Percentiles rank a stretch among this genome's conserved stretches.
These are phyloP conservation scores for Murraya paniculata DNA, from an alignment of 345 rosid genomes.

Conservation along the genomic window DNA sequence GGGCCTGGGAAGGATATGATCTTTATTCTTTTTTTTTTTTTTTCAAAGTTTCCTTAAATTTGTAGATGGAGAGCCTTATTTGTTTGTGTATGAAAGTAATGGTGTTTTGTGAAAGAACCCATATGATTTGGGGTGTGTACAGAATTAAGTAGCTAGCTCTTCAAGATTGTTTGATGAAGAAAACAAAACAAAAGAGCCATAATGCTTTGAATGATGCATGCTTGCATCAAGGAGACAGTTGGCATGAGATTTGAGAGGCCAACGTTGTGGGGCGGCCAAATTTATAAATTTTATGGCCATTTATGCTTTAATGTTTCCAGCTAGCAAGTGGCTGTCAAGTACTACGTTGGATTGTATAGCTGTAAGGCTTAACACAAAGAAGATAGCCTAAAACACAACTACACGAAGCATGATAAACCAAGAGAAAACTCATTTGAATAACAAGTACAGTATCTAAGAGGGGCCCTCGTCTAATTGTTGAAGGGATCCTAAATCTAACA, in stretches of 20 bases:
- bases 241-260: background rate
- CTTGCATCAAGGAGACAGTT: background rate
- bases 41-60: background rate
- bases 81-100: conserved; percentile 30
- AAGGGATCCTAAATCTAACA: no score
- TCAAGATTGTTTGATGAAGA: conserved; percentile 12
- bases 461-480: no score
- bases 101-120: conserved; percentile 20
- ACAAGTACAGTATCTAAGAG: no score
- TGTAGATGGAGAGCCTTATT: conserved; percentile 34
- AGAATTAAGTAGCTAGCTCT: conserved; percentile 15
- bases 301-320: background rate
- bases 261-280: background rate
- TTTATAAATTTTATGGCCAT: background rate
- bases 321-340: background rate
- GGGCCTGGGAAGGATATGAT: conserved; percentile 12
- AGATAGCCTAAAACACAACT: no score
- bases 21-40: background rate
- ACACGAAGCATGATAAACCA: no score
- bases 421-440: no score
- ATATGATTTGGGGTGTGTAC: conserved; percentile 26
- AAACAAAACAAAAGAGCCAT: background rate
- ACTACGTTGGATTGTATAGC: background rate
- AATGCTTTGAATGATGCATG: background rate
- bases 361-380: background rate